A percentile compares a stretch with the other conserved stretches of the same genome.
Conservation (phyloP, 2,329 filamentous ascomycete genomes). For the Aspergillus pseudoviridinutans region DNA sequence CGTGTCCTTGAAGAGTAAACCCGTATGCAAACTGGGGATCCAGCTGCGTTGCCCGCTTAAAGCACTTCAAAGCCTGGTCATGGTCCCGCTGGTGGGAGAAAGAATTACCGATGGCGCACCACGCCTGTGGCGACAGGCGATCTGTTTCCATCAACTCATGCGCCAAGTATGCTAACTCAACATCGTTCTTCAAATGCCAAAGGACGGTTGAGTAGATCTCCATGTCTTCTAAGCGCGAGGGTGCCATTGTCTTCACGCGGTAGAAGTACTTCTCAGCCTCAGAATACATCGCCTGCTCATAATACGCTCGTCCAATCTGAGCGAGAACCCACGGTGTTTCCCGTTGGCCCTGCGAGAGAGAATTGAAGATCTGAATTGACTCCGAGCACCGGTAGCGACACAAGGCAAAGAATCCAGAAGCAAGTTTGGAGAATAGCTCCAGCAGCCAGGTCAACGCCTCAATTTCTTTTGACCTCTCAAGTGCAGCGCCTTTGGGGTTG, state of each 20-base stretch:
- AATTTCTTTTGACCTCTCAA: conserved; percentile 62
- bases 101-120: conserved; percentile 92
- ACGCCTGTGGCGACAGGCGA: conserved; percentile 87
- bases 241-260: conserved; percentile 72
- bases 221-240: conserved; percentile 87
- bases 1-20: conserved; percentile 92
- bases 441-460: conserved; percentile 74
- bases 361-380: conserved; percentile 68
- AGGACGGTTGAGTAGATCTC: conserved; percentile 97
- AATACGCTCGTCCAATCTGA: conserved; percentile 84
- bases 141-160: conserved; percentile 85
- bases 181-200: conserved; percentile 94
- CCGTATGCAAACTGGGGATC: conserved; percentile 90
- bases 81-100: conserved; percentile 91
- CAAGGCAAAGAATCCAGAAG: conserved; percentile 71
- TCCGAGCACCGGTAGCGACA: conserved; percentile 75
- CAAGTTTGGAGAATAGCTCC: conserved; percentile 77
- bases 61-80: conserved; percentile 89
- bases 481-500: conserved; percentile 28
- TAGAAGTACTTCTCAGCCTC: conserved; percentile 86
- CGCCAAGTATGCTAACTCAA: conserved; percentile 84
- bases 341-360: conserved; percentile 68
- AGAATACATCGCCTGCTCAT: conserved; percentile 80
- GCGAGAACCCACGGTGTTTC: conserved; percentile 92
- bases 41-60: conserved; percentile 88